Evolutionary conservation across 164 flowering plant species (phyloP).

Genomic region (Chimonanthus praecox): DNA sequence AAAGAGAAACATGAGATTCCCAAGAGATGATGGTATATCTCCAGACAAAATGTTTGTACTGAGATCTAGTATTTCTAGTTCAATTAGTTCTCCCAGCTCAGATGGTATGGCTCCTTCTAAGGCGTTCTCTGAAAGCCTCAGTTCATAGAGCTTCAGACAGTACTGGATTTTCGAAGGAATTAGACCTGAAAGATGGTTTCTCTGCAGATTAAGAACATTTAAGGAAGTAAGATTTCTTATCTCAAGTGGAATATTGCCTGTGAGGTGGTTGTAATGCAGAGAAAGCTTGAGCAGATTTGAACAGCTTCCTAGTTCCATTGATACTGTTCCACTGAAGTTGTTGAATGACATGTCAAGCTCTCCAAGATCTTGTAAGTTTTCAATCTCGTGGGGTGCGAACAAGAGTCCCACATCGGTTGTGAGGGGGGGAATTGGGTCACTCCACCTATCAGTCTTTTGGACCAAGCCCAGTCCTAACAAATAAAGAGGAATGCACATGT

Average conservation of each 20-base stretch:
- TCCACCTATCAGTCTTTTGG: too few relatives aligned
- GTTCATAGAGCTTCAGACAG: slow-evolving; percentile 5
- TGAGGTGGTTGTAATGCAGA: neutral
- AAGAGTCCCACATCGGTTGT: too few relatives aligned
- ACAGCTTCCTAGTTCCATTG: slow-evolving; percentile 4
- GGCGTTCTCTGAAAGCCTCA: slow-evolving; percentile 4
- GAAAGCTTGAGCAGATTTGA: neutral
- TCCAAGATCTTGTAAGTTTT: neutral
- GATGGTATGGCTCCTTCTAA: slow-evolving; percentile 8
- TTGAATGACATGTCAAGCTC: slow-evolving; percentile 12
- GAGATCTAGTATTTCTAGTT: slow-evolving; percentile 3
- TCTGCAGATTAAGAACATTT: slow-evolving; percentile 1
- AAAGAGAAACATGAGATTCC: too few relatives aligned
- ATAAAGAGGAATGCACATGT: too few relatives aligned
- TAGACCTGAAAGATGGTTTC: slow-evolving; percentile 10
- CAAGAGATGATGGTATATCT: slow-evolving; percentile 19
- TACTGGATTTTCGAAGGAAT: slow-evolving; percentile 14
- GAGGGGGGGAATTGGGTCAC: too few relatives aligned
- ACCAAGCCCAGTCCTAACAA: too few relatives aligned
- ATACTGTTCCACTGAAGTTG: slow-evolving; percentile 10
- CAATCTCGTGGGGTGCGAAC: neutral
- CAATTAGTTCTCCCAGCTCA: slow-evolving; percentile 8
- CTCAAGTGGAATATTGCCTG: slow-evolving; percentile 8
- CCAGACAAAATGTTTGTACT: slow-evolving; percentile 8
- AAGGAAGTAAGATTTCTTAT: slow-evolving; percentile 4